Evolutionary conservation across 225 moss, liverwort and hornwort genomes (phyloP).

Genomic region (Rhytidiadelphus loreus): DNA sequence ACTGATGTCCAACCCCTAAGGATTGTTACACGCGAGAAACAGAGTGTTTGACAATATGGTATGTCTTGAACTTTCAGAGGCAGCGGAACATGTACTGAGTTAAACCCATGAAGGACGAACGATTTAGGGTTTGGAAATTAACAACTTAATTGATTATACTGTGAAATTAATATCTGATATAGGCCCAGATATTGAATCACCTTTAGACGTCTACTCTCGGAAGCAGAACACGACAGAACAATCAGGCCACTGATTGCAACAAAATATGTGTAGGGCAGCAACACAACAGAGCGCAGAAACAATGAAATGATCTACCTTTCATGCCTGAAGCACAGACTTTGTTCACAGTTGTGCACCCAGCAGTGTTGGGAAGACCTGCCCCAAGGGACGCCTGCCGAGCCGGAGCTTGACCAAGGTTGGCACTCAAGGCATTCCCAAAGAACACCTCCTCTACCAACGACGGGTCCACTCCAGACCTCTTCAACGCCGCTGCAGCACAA

Average conservation of each 20-base stretch:
- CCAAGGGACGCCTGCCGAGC: slow-evolving; percentile 90
- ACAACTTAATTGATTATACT: neutral
- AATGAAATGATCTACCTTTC: slow-evolving; percentile 40
- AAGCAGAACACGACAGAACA: neutral
- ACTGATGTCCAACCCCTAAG: neutral
- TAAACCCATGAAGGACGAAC: neutral
- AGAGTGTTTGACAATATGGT: neutral
- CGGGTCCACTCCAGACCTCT: slow-evolving; percentile 74
- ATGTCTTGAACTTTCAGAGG: neutral
- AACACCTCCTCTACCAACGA: slow-evolving; percentile 74
- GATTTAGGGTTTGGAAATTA: neutral
- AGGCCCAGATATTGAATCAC: neutral
- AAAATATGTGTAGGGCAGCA: neutral
- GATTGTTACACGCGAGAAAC: neutral
- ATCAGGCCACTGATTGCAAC: neutral
- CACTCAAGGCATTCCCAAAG: slow-evolving; percentile 92
- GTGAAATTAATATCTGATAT: neutral
- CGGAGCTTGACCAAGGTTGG: slow-evolving; percentile 90
- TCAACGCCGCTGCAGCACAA: slow-evolving; percentile 57
- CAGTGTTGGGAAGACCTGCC: slow-evolving; percentile 65
- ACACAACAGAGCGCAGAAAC: neutral
- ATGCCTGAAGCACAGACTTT: slow-evolving; percentile 98
- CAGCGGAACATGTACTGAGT: neutral
- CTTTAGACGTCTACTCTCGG: neutral
- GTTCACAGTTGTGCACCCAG: slow-evolving; percentile 81